Evolutionary conservation across 495 filamentous ascomycete species (phyloP), one percentile per base, ranked within the genome.

Genomic region (Rhypophila decipiens): DNA sequence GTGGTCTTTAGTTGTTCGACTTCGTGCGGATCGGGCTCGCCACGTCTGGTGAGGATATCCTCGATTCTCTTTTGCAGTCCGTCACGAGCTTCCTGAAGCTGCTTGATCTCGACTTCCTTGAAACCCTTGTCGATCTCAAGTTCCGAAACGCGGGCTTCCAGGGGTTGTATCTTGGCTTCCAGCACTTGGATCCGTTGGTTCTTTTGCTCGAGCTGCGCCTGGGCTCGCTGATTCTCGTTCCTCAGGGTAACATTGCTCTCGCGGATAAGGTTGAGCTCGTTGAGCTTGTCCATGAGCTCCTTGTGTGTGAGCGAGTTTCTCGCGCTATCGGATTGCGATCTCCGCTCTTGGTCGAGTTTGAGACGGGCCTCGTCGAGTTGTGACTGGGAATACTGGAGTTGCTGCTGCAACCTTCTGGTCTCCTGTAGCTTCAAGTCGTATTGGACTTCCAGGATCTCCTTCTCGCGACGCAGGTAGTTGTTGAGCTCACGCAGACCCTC

Each of bases 391-490:
- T 96, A 87, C 42, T 95, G 85, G 17, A 96, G 74, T 53, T 97
- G 88, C 46, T 96, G 89, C 50, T 90, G 85, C 4, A 96, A 67
- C 22, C 94, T 79, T 63, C 89, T 94, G 43, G 78, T 73, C 59
- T 96, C 93, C 58, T 95, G 86, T 0, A 83, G 70, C 39, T 88
- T 87, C 24, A 96, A 75, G 51, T 96, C 88, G 49, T 87, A 88
- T 58, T 97, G 90, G 5, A 96, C 88, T 48, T 97, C 90, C 3
- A 96, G 82, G 55, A 99, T 97, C 57, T 97, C 90, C 69, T 96
- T 97, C 69, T 97, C 94, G 37, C 87, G 82, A n/a, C 94, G 83
- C 44, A 97, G 70, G 66, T 88, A 97, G 41, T 79, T 83, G 65
- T 94, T 90, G 33, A 97, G 76, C 57, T 96, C 89, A 46, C 90